These are phyloP conservation scores for Fusarium sp. DNA, from an alignment of 2,329 filamentous ascomycete species.

Conservation along the genomic window DNA sequence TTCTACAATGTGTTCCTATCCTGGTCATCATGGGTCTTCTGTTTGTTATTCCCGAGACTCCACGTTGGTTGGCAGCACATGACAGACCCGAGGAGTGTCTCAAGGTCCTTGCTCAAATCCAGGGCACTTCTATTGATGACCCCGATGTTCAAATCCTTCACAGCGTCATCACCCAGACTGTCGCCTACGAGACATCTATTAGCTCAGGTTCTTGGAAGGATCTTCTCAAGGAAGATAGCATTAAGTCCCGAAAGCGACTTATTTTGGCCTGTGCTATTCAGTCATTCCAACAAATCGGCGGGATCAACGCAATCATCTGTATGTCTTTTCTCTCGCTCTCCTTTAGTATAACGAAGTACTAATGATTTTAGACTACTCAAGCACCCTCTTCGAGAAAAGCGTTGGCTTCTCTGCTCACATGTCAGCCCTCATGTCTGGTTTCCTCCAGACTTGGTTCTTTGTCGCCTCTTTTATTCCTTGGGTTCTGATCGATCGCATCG, in stretches of 20 bases:
- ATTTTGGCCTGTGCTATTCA: slow-evolving; percentile 51
- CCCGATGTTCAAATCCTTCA: slow-evolving; percentile 46
- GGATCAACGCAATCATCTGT: slow-evolving; percentile 63
- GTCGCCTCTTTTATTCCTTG: slow-evolving; percentile 55
- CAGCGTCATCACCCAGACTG: slow-evolving; percentile 49
- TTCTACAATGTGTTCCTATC: slow-evolving; percentile 57
- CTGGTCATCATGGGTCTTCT: slow-evolving; percentile 55
- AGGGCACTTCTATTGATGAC: slow-evolving; percentile 36
- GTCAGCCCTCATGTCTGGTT: slow-evolving; percentile 64
- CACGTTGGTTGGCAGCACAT: slow-evolving; percentile 58
- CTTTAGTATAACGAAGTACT: accelerated
- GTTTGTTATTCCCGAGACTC: slow-evolving; percentile 57
- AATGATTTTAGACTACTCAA: slow-evolving; percentile 54
- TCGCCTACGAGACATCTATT: slow-evolving; percentile 50
- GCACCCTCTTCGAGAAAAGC: slow-evolving; percentile 60
- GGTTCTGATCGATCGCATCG: slow-evolving; percentile 37
- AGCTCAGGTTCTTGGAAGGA: slow-evolving; percentile 49
- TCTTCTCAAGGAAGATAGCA: slow-evolving; percentile 50
- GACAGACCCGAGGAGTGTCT: slow-evolving; percentile 54
- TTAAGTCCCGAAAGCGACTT: slow-evolving; percentile 50
- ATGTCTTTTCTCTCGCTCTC: neutral
- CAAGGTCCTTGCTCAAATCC: slow-evolving; percentile 55
- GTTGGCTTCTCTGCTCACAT: slow-evolving; percentile 58
- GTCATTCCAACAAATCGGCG: slow-evolving; percentile 59
- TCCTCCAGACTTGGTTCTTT: slow-evolving; percentile 62